A percentile compares a stretch with the other conserved stretches of the same genome.
Evolutionary conservation across 768 basidiomycete genomes (phyloP).

Genomic region (Kondoa subrosea): DNA sequence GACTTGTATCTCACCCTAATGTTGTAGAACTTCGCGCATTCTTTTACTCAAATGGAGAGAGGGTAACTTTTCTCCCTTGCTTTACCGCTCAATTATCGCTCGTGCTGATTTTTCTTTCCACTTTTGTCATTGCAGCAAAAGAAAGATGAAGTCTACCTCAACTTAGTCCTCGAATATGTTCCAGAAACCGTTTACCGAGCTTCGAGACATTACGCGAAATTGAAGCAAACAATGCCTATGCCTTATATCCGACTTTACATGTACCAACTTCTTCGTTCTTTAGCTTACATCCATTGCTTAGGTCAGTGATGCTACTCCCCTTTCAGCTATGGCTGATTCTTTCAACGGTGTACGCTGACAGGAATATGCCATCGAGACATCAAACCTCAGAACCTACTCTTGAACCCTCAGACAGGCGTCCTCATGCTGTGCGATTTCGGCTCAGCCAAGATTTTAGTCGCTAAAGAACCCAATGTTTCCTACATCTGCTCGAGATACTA

Average conservation of each 20-base stretch:
- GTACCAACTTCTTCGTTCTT: constrained; percentile 81
- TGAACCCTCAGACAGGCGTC: constrained; percentile 91
- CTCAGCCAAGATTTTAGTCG: constrained; percentile 92
- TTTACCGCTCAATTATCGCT: not conserved
- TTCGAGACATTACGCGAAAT: constrained; percentile 94
- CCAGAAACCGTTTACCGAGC: constrained; percentile 99
- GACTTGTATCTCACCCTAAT: constrained; percentile 72
- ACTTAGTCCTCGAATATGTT: constrained; percentile 96
- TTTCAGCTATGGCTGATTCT: not conserved
- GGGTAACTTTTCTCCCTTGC: constrained; percentile 43
- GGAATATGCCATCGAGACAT: constrained; percentile 99
- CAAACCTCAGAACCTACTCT: constrained; percentile 95
- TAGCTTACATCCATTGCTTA: constrained; percentile 98
- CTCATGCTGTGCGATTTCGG: constrained; percentile 98
- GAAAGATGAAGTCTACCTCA: constrained; percentile 99
- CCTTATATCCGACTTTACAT: constrained; percentile 99
- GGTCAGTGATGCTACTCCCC: constrained; percentile 1
- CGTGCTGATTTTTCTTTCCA: constrained; percentile 13
- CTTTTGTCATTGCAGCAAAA: constrained; percentile 32
- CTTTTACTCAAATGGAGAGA: constrained; percentile 99
- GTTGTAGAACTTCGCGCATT: constrained; percentile 95
- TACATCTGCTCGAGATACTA: constrained; percentile 99
- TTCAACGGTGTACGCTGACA: not conserved
- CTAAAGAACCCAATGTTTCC: constrained; percentile 96
- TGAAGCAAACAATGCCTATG: constrained; percentile 99